Conservation (phyloP, 2,329 filamentous ascomycete species). For the Xylaria sp. region DNA sequence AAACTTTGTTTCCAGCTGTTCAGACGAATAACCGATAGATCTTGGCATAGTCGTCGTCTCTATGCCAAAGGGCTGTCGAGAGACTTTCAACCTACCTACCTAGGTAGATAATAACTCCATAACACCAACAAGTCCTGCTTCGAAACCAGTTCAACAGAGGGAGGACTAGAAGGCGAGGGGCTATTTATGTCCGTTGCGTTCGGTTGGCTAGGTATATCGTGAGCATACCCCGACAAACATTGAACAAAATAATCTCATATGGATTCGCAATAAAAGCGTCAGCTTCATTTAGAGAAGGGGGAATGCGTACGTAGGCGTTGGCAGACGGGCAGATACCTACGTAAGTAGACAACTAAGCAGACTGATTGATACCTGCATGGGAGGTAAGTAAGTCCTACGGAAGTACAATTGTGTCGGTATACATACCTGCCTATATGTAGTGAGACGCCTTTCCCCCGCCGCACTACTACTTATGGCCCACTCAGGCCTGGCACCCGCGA, state of each 20-base stretch:
- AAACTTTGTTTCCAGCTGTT: constrained; percentile 13
- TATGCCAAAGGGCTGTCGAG: constrained; percentile 9
- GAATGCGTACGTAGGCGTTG: neutral
- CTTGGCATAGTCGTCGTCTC: neutral
- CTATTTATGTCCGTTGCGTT: neutral
- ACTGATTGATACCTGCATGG: no score
- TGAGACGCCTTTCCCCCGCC: constrained; percentile 7
- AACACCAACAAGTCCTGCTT: neutral
- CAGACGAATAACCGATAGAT: neutral
- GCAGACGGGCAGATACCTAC: no score
- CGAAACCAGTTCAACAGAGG: neutral
- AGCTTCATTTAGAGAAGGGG: neutral
- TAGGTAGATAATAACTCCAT: no score
- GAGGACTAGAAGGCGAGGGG: neutral
- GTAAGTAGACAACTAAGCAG: neutral
- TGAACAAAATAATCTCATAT: neutral
- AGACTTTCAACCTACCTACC: neutral
- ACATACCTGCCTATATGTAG: neutral
- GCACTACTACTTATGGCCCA: constrained; percentile 8
- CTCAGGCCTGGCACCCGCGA: neutral
- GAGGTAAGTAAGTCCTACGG: no score
- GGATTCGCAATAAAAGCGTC: neutral
- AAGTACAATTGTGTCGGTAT: no score
- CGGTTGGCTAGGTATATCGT: neutral
- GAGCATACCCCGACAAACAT: neutral